Conservation (phyloP, 2,329 filamentous ascomycete genomes). For the Aspergillus phoenicis region DNA sequence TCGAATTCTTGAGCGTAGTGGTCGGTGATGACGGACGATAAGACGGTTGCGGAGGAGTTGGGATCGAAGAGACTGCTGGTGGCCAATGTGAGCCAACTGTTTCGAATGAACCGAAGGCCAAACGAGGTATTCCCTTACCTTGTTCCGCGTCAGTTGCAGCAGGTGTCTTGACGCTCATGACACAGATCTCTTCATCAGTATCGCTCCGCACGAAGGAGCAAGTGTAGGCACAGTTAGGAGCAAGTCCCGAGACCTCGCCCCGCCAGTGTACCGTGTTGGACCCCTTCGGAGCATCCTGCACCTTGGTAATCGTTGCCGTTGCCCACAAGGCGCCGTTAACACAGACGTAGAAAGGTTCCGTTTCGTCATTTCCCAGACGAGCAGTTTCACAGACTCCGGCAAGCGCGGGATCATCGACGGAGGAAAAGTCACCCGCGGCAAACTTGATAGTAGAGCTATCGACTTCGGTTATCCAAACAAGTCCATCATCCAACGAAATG, state of each 20-base stretch:
- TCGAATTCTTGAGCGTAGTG: constrained; percentile 67
- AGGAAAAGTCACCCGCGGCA: constrained; percentile 46
- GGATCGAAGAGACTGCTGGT: constrained; percentile 39
- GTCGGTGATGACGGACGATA: constrained; percentile 65
- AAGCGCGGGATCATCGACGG: constrained; percentile 35
- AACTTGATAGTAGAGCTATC: constrained; percentile 52
- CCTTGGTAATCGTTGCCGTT: constrained; percentile 57
- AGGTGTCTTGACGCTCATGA: constrained; percentile 64
- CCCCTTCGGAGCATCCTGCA: constrained; percentile 48
- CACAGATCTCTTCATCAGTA: constrained; percentile 60
- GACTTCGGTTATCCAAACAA: constrained; percentile 52
- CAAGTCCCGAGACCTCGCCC: constrained; percentile 66
- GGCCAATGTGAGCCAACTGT: constrained; percentile 8
- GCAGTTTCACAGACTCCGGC: constrained; percentile 34
- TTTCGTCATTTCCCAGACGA: constrained; percentile 31
- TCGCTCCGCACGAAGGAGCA: constrained; percentile 63
- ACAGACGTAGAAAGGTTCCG: constrained; percentile 66
- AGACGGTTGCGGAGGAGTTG: constrained; percentile 58
- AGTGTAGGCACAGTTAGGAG: constrained; percentile 65
- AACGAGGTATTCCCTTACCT: constrained; percentile 41
- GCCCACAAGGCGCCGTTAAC: constrained; percentile 68
- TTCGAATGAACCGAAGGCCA: neutral
- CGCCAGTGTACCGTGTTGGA: constrained; percentile 55
- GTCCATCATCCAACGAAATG: constrained; percentile 44
- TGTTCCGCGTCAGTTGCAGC: constrained; percentile 61